phyloP scores from a whole-genome alignment of 2,329 filamentous ascomycete species.

The Sclerotinia sclerotiorum region DNA sequence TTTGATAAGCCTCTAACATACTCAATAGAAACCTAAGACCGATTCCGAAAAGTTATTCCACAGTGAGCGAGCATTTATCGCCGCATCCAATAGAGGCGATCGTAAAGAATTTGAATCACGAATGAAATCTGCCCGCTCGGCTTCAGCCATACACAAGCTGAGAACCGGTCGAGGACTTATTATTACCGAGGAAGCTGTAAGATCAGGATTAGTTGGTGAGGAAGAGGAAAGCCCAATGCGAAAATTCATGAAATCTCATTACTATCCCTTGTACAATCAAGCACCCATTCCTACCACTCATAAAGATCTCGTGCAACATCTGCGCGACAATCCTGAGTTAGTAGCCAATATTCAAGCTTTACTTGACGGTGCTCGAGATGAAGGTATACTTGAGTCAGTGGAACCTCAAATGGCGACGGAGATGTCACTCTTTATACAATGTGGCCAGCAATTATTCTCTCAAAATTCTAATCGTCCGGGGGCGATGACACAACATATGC shows the following conservation, averaged over 20 bases:
- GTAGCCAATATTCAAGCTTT: neutral
- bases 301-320: neutral
- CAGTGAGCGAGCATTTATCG: constrained; percentile 86
- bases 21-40: neutral
- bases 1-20: neutral
- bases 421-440: neutral
- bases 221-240: constrained; percentile 50
- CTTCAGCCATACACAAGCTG: constrained; percentile 87
- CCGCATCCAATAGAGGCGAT: constrained; percentile 83
- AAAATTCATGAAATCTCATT: constrained; percentile 61
- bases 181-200: constrained; percentile 82
- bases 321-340: neutral
- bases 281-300: constrained; percentile 25
- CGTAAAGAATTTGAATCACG: constrained; percentile 77
- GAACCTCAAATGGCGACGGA: neutral
- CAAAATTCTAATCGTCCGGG: neutral
- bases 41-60: constrained; percentile 53
- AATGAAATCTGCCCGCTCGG: constrained; percentile 80
- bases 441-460: neutral
- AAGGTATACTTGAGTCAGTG: neutral
- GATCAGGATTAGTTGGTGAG: constrained; percentile 94
- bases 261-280: constrained; percentile 53
- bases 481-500: neutral
- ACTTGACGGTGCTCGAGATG: neutral
- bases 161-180: constrained; percentile 79